phyloP scores from a whole-genome alignment of 306 rosid species.

The Fragaria iinumae region DNA sequence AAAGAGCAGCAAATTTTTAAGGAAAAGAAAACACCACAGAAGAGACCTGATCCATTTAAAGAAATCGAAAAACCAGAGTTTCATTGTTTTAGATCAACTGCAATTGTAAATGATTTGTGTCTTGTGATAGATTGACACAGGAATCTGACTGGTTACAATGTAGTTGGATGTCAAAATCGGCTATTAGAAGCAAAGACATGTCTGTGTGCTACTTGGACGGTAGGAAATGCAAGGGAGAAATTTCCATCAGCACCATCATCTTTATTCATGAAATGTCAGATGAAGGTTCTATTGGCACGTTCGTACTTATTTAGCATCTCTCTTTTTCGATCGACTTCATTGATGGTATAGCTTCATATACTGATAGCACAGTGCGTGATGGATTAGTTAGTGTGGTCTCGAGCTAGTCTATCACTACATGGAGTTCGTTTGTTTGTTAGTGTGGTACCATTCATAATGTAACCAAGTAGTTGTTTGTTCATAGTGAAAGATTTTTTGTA shows the following conservation, averaged over 20 bases:
- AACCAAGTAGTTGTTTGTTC: too few relatives aligned
- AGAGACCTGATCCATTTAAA: not conserved
- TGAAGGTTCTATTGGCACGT: not conserved
- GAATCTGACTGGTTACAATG: not conserved
- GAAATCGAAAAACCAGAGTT: not conserved
- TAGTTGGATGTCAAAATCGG: not conserved
- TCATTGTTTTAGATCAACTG: not conserved
- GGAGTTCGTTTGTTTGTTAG: too few relatives aligned
- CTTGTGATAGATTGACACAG: not conserved
- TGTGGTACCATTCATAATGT: too few relatives aligned
- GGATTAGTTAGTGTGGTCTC: too few relatives aligned
- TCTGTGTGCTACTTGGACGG: not conserved
- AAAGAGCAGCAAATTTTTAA: not conserved
- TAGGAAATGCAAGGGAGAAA: not conserved
- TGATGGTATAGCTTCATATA: too few relatives aligned
- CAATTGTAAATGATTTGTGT: not conserved
- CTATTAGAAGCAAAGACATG: not conserved
- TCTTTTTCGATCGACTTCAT: too few relatives aligned
- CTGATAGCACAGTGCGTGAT: too few relatives aligned
- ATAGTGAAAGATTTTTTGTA: too few relatives aligned
- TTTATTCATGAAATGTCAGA: not conserved
- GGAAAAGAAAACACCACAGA: not conserved
- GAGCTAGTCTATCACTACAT: too few relatives aligned
- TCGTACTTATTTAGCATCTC: too few relatives aligned
- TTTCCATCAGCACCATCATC: not conserved